Percentiles rank a stretch among this genome's conserved stretches.
Evolutionary conservation across 148 eudicot genomes (phyloP).

Genomic region (Drosera capensis): DNA sequence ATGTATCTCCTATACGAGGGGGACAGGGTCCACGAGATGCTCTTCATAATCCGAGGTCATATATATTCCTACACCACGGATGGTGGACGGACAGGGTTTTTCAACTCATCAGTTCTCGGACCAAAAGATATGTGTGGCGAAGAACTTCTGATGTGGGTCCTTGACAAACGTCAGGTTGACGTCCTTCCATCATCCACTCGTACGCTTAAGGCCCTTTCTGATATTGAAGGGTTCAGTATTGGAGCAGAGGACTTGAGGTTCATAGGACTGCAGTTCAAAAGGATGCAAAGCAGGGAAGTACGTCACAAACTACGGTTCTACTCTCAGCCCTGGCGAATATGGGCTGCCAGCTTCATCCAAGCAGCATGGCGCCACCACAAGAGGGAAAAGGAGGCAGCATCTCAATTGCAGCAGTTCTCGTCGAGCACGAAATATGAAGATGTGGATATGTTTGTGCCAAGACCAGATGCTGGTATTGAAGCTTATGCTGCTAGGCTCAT

Average conservation of each 20-base stretch:
- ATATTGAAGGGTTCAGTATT: constrained; percentile 34
- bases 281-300: constrained; percentile 32
- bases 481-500: constrained; percentile 14
- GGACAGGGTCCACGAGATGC: constrained; percentile 44
- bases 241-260: constrained; percentile 30
- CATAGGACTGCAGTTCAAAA: constrained; percentile 27
- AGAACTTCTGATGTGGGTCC: constrained; percentile 44
- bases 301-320: constrained; percentile 33
- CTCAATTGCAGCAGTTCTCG: background rate
- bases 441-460: constrained; percentile 13
- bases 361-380: constrained; percentile 33
- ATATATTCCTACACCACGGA: constrained; percentile 39
- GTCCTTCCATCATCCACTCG: constrained; percentile 44
- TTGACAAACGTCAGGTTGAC: constrained; percentile 26
- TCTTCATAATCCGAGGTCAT: constrained; percentile 46
- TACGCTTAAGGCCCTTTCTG: constrained; percentile 32
- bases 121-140: constrained; percentile 51
- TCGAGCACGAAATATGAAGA: constrained; percentile 1
- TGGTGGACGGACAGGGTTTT: constrained; percentile 46
- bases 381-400: constrained; percentile 6
- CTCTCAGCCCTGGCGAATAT: constrained; percentile 52
- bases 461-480: constrained; percentile 18
- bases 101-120: constrained; percentile 29
- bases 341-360: constrained; percentile 49
- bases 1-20: constrained; percentile 34